Conservation (phyloP, 768 basidiomycete genomes). For the Trametes meyenii region DNA sequence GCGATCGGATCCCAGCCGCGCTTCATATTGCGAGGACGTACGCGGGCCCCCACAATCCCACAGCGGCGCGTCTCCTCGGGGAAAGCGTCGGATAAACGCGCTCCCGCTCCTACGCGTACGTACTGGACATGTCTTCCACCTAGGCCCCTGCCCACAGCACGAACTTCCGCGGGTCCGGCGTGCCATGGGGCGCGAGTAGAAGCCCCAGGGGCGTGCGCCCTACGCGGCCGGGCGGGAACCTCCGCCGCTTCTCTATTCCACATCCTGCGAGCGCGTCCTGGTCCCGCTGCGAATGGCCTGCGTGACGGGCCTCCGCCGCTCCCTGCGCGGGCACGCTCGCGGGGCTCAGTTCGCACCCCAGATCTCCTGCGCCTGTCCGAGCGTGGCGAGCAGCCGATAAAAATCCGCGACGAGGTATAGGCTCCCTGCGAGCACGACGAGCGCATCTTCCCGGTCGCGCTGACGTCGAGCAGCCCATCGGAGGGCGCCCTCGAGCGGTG, state of each 20-base stretch:
- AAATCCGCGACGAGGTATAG: constrained; percentile 94
- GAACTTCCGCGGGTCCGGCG: background rate
- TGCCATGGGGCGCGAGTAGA: background rate
- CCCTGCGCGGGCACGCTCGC: background rate
- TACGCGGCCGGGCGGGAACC: background rate
- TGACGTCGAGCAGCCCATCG: constrained; percentile 38
- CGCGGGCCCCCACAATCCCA: constrained; percentile 17
- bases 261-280: background rate
- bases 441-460: constrained; percentile 30
- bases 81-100: constrained; percentile 21
- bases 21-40: constrained; percentile 2
- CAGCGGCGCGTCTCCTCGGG: constrained; percentile 8
- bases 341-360: constrained; percentile 22
- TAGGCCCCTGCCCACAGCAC: background rate
- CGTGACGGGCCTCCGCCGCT: constrained; percentile 9
- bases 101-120: background rate
- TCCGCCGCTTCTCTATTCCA: background rate
- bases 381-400: constrained; percentile 51
- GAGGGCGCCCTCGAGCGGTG: constrained; percentile 49
- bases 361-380: constrained; percentile 18
- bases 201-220: background rate
- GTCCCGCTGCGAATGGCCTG: background rate
- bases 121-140: background rate
- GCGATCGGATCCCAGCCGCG: constrained; percentile 13
- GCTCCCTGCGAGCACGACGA: constrained; percentile 86